Base-by-base conservation (phyloP, 2,329 filamentous ascomycete species). In the Apiospora kogelbergensis region DNA sequence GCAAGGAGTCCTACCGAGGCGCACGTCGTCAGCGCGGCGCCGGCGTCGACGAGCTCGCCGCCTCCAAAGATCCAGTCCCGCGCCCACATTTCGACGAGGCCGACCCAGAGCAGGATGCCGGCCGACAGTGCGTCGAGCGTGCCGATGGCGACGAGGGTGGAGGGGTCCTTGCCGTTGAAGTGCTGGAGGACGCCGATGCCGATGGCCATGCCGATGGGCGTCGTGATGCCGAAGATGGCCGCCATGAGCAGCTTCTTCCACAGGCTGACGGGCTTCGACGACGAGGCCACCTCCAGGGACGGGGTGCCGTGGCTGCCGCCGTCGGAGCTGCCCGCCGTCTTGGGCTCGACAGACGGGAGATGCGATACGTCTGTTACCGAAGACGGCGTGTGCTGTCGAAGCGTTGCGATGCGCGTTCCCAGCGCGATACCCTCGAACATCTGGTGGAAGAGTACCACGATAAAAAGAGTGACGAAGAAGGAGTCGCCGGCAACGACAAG, bases 141-240 rank as follows among this genome's bases (percentile, higher is more conserved):
- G 0, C 91, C 92, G 44, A 94, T 88, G 2, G 91, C 89, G 57
- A 94, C 79, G 48, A 94, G 83, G 0, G 92, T 94, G 1, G 84
- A 83, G 3, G 84, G 86, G 73, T 93, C 87, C 73, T 92, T 93
- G 4, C 91, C 92, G 74, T 95, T 94, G 80, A 94, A 94, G 10
- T 83, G 78, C 45, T 90, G 80, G 37, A 94, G 80, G 3, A 92
- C 91, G 2, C 91, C 91, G 42, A 94, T 89, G 0, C 93, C 92
- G 70, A 95, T 94, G 0, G 89, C 91, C 92, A 95, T 95, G 13
- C 92, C 93, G 40, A 93, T 81, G 0, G 92, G 92, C 0, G 92
- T 95, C 68, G 93, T 89, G 33, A 94, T 81, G 0, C 91, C 87
- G 74, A 94, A 95, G 0, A 85, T 83, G 1, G 79, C 72, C 0